Conservation (phyloP, 2,329 filamentous ascomycete species). For the Fusarium nanum region DNA sequence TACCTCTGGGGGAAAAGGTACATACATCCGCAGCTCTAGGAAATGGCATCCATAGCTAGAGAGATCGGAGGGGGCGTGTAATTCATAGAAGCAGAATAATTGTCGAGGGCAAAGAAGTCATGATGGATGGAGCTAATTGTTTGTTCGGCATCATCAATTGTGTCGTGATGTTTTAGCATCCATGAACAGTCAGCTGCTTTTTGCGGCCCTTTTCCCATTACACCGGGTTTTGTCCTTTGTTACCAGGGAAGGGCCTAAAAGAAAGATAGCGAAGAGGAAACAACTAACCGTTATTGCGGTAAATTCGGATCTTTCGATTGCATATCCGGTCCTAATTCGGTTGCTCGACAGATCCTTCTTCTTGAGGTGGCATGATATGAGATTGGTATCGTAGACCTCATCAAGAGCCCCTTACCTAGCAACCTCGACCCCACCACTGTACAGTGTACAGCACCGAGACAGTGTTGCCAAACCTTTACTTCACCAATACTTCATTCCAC, state of each 20-base stretch:
- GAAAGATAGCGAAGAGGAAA: slow-evolving; percentile 15
- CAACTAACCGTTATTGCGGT: slow-evolving; percentile 18
- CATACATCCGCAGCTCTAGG: slow-evolving; percentile 41
- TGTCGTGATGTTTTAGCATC: slow-evolving; percentile 26
- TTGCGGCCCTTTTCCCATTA: slow-evolving; percentile 39
- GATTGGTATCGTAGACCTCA: slow-evolving; percentile 17
- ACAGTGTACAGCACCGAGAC: background rate
- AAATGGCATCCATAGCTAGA: slow-evolving; percentile 9
- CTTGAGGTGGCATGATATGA: slow-evolving; percentile 27
- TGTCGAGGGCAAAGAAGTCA: background rate
- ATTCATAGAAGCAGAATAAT: background rate
- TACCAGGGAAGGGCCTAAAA: background rate
- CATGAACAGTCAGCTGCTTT: slow-evolving; percentile 38
- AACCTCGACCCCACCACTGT: slow-evolving; percentile 1
- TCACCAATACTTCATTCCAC: slow-evolving; percentile 29
- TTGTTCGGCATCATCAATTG: background rate
- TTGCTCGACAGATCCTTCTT: slow-evolving; percentile 26
- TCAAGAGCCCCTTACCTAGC: slow-evolving; percentile 25
- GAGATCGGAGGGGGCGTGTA: slow-evolving; percentile 13
- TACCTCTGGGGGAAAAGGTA: slow-evolving; percentile 41
- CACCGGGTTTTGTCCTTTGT: slow-evolving; percentile 34
- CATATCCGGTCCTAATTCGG: slow-evolving; percentile 31
- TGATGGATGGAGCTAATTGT: slow-evolving; percentile 15
- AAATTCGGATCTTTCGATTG: slow-evolving; percentile 31
- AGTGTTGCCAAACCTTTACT: background rate